These are phyloP conservation scores for Huntiella abstrusa DNA, from an alignment of 2,329 filamentous ascomycete species.

Conservation along the genomic window DNA sequence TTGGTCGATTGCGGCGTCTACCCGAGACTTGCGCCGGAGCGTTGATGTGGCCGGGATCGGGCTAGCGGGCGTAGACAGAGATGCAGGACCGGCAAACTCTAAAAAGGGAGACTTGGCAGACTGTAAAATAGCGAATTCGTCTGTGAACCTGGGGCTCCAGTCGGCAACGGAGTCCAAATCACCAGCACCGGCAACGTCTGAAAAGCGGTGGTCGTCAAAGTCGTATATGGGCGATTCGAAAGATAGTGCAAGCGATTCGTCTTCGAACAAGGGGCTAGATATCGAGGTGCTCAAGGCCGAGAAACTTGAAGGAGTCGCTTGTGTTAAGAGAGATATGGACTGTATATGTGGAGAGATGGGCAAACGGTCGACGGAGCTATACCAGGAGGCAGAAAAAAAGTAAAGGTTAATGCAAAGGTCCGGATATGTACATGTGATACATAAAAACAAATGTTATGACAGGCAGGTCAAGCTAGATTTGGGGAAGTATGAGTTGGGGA, in stretches of 20 bases:
- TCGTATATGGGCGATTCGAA: background rate
- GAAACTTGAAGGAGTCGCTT: background rate
- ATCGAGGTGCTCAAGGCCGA: background rate
- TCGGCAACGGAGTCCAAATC: background rate
- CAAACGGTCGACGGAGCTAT: no score
- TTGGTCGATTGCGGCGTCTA: background rate
- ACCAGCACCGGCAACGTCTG: background rate
- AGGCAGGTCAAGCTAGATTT: no score
- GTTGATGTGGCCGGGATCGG: background rate
- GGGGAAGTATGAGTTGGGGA: no score
- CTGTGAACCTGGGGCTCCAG: constrained; percentile 3
- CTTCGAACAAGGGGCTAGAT: constrained; percentile 3
- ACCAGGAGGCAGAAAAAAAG: no score
- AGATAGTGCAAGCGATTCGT: background rate
- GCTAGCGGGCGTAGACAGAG: background rate
- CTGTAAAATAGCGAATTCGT: constrained; percentile 1
- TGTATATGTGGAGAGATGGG: no score
- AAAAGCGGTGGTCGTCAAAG: background rate
- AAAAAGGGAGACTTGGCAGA: constrained; percentile 1
- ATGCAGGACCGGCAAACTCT: background rate
- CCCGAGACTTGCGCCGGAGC: no score
- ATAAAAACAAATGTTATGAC: no score
- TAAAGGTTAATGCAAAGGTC: no score
- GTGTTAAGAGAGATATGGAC: background rate
- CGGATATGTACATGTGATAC: no score